Percentiles rank a stretch among this genome's conserved stretches.
Evolutionary conservation across 2,329 filamentous ascomycete genomes (phyloP).

Genomic region (Paecilomyces sp.): DNA sequence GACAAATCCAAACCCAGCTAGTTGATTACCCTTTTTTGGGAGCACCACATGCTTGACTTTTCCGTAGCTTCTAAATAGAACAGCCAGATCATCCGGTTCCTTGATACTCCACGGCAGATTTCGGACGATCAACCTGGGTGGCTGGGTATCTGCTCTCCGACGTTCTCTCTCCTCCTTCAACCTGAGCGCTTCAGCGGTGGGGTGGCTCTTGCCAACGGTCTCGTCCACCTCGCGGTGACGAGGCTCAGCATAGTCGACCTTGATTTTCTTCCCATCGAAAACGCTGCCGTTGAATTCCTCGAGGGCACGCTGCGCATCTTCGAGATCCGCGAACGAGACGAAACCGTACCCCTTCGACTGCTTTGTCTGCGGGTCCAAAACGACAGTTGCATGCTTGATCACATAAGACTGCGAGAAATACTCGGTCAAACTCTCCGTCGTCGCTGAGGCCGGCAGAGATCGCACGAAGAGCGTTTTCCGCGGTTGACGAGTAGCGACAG

Average conservation of each 20-base stretch:
- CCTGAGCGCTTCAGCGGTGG: conserved; percentile 27
- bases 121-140: conserved; percentile 76
- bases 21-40: conserved; percentile 63
- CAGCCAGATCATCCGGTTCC: conserved; percentile 68
- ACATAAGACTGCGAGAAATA: conserved; percentile 93
- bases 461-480: conserved; percentile 80
- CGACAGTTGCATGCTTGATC: conserved; percentile 91
- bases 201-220: conserved; percentile 37
- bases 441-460: conserved; percentile 69
- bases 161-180: conserved; percentile 45
- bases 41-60: conserved; percentile 85
- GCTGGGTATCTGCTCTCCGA: conserved; percentile 52
- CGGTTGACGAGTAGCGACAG: conserved; percentile 14
- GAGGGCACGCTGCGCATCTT: conserved; percentile 77
- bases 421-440: conserved; percentile 73
- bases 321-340: conserved; percentile 89
- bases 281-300: conserved; percentile 71
- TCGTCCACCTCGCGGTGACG: conserved; percentile 62
- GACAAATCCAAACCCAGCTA: conserved; percentile 89
- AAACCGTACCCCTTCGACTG: conserved; percentile 89
- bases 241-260: conserved; percentile 80
- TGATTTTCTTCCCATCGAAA: conserved; percentile 73
- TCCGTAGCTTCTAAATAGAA: conserved; percentile 78
- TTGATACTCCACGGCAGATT: conserved; percentile 97
- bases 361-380: conserved; percentile 78